phyloP scores from a whole-genome alignment of 2,329 filamentous ascomycete species.

The Trichophyton schoenleinii region DNA sequence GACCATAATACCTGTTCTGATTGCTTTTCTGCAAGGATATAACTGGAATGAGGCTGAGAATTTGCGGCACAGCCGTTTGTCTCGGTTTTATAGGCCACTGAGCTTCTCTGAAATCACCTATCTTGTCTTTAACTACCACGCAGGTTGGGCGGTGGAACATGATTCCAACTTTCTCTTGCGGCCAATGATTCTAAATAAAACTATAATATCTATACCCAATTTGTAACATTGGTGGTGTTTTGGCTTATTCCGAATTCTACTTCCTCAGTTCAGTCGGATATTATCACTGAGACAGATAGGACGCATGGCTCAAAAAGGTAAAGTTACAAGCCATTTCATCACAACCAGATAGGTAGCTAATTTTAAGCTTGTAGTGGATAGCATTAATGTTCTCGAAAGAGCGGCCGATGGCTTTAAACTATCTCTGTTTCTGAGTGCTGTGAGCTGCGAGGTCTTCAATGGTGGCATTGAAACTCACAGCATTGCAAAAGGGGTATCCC shows the following conservation, averaged over 20 bases:
- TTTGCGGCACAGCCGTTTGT: not conserved
- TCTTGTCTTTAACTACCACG: not conserved
- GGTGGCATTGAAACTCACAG: constrained; percentile 30
- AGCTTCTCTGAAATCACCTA: not conserved
- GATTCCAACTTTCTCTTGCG: not conserved
- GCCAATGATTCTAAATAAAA: not conserved
- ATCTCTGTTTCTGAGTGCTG: constrained; percentile 31
- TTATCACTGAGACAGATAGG: not conserved
- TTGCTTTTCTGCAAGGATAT: not conserved
- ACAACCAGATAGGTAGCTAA: not conserved
- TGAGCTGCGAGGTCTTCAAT: constrained; percentile 30
- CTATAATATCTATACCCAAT: not conserved
- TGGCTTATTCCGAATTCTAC: not conserved
- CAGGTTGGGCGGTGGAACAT: not conserved
- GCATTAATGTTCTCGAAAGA: not conserved
- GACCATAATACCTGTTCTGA: not conserved
- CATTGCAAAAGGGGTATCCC: constrained; percentile 31
- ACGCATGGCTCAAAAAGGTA: not conserved
- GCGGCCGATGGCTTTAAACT: constrained; percentile 26
- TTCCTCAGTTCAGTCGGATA: not conserved
- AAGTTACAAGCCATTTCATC: not conserved
- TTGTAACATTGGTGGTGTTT: not conserved
- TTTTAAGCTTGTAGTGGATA: not conserved
- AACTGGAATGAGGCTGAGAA: not conserved
- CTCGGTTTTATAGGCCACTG: not conserved